Percentiles rank a stretch among this genome's conserved stretches.
Conservation (phyloP, 352 stramenopile genomes). For the Globisporangium heterothallicum region DNA sequence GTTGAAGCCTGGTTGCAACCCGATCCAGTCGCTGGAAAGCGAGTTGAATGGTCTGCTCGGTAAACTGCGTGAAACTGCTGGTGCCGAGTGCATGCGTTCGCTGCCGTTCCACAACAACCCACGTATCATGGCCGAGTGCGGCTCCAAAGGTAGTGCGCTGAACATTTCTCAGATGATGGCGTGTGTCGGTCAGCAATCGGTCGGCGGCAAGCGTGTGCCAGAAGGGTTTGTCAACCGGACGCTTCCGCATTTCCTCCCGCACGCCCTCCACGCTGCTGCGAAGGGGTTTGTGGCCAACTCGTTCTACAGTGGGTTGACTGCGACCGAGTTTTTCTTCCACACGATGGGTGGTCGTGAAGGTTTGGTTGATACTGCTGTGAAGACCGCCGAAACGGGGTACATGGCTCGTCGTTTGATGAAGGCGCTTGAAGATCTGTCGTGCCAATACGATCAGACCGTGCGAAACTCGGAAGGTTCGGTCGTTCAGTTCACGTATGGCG, state of each 20-base stretch:
- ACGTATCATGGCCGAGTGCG: slow-evolving; percentile 98
- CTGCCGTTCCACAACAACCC: slow-evolving; percentile 97
- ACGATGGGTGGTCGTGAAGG: slow-evolving; percentile 99
- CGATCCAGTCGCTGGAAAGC: slow-evolving; percentile 97
- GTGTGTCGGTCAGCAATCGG: slow-evolving; percentile 98
- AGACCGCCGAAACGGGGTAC: slow-evolving; percentile 99
- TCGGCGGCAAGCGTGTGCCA: slow-evolving; percentile 97
- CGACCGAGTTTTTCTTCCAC: slow-evolving; percentile 99
- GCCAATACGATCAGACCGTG: slow-evolving; percentile 92
- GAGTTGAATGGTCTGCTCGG: slow-evolving; percentile 98
- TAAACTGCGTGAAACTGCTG: slow-evolving; percentile 96
- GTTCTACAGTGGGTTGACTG: slow-evolving; percentile 98
- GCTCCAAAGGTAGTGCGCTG: slow-evolving; percentile 97
- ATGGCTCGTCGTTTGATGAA: slow-evolving; percentile 99
- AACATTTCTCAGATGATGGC: slow-evolving; percentile 99
- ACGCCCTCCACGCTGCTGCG: slow-evolving; percentile 92
- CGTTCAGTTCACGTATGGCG: slow-evolving; percentile 99
- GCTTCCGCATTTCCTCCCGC: slow-evolving; percentile 94
- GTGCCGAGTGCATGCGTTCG: slow-evolving; percentile 97
- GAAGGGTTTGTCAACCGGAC: slow-evolving; percentile 99
- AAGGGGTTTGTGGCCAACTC: slow-evolving; percentile 99
- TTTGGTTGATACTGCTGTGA: slow-evolving; percentile 99
- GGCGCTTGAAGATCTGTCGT: slow-evolving; percentile 96
- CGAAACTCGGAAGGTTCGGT: slow-evolving; percentile 88
- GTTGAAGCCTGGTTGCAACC: slow-evolving; percentile 95